Evolutionary conservation across 805 yeast genomes (phyloP).

Genomic region (Spathaspora hagerdaliae): DNA sequence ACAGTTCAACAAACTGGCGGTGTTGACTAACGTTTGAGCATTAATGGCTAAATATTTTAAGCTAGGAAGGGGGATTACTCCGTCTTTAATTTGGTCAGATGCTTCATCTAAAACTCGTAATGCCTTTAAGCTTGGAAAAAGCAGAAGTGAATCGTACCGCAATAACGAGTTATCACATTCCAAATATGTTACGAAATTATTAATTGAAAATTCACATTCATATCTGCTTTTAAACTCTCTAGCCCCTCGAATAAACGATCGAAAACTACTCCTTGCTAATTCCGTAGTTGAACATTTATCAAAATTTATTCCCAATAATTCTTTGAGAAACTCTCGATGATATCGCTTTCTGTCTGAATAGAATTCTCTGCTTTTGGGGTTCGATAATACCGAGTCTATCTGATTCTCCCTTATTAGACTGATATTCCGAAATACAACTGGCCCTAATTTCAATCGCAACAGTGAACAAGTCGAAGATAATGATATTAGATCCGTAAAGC

Average conservation of each 20-base stretch:
- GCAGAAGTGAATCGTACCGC: constrained; percentile 8
- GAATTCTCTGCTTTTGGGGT: constrained; percentile 15
- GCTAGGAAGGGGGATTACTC: not conserved
- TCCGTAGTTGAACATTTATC: constrained; percentile 14
- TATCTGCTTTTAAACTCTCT: constrained; percentile 12
- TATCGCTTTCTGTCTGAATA: constrained; percentile 16
- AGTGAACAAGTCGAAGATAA: constrained; percentile 21
- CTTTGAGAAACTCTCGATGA: constrained; percentile 17
- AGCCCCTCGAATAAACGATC: constrained; percentile 10
- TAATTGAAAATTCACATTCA: constrained; percentile 11
- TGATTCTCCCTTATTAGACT: constrained; percentile 26
- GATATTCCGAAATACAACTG: constrained; percentile 13
- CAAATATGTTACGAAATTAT: constrained; percentile 16
- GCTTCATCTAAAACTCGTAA: constrained; percentile 19
- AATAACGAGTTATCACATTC: constrained; percentile 21
- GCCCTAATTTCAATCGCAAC: constrained; percentile 18
- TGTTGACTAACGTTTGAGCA: constrained; percentile 8
- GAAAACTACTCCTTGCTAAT: constrained; percentile 16
- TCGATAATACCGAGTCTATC: constrained; percentile 21
- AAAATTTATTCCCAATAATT: constrained; percentile 12
- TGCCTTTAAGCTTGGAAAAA: constrained; percentile 15
- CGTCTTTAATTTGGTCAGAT: not conserved
- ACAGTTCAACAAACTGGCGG: not conserved
- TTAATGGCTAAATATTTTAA: constrained; percentile 15
- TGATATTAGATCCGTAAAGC: constrained; percentile 11